These are phyloP conservation scores for Nyctanthes arbortristis DNA, from an alignment of 257 asterid genomes.

Conservation along the genomic window DNA sequence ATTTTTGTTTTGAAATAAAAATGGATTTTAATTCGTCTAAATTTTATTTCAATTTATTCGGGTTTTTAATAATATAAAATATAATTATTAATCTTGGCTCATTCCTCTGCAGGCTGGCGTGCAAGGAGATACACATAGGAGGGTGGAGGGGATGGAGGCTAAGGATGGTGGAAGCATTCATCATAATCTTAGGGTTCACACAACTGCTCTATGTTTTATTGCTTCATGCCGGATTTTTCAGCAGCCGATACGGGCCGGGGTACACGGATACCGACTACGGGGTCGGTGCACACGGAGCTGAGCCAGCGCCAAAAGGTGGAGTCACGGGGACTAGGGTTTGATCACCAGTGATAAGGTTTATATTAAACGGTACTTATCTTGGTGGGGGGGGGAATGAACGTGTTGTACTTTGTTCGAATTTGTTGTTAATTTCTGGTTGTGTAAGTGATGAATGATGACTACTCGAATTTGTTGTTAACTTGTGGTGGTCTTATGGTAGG, in stretches of 20 bases:
- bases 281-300: conserved; percentile 28
- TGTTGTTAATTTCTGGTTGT: not conserved
- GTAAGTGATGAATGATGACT: conserved; percentile 1
- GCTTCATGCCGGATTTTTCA: conserved; percentile 74
- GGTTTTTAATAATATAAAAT: too few species aligned
- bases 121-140: conserved; percentile 79
- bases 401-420: not conserved
- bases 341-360: too few species aligned
- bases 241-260: conserved; percentile 65
- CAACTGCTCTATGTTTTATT: conserved; percentile 63
- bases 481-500: not conserved
- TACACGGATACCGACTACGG: conserved; percentile 51
- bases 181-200: conserved; percentile 62
- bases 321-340: conserved; percentile 37
- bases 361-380: not conserved
- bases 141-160: conserved; percentile 94
- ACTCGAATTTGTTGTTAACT: not conserved
- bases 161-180: conserved; percentile 69
- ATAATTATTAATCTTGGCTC: too few species aligned
- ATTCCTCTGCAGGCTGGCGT: conserved; percentile 80
- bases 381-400: not conserved
- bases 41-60: too few species aligned
- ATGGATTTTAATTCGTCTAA: too few species aligned
- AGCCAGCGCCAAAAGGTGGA: conserved; percentile 42
- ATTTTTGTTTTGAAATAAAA: too few species aligned